Conservation (phyloP, 177 flowering plant species). For the Vitis hybrid region DNA sequence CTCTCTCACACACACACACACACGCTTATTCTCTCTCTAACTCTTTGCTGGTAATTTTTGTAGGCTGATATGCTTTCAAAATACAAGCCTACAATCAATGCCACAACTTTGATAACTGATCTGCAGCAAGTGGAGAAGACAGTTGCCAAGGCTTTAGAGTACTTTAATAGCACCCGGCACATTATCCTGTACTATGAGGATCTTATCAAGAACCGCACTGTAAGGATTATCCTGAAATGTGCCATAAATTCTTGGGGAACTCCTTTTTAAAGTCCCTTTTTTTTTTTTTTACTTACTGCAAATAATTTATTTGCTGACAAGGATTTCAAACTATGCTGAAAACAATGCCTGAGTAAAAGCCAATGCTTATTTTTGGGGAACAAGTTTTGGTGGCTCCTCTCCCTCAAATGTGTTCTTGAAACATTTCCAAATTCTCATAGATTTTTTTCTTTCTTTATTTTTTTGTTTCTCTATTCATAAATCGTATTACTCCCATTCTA, state of each 20-base stretch:
- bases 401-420: too few species aligned
- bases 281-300: too few species aligned
- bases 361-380: too few species aligned
- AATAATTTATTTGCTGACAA: too few species aligned
- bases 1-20: neutral
- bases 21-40: neutral
- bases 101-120: slow-evolving; percentile 40
- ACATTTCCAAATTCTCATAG: too few species aligned
- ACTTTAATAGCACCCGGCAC: slow-evolving; percentile 58
- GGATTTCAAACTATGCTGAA: too few species aligned
- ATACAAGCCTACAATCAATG: slow-evolving; percentile 57
- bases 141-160: slow-evolving; percentile 42
- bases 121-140: slow-evolving; percentile 45
- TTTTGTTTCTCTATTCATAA: too few species aligned
- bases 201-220: slow-evolving; percentile 47
- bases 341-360: too few species aligned
- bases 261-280: too few species aligned
- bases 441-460: too few species aligned
- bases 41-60: slow-evolving; percentile 4
- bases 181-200: slow-evolving; percentile 64
- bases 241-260: neutral
- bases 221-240: slow-evolving; percentile 23
- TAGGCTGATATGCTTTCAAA: slow-evolving; percentile 59
- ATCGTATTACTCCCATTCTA: too few species aligned
- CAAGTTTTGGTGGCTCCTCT: too few species aligned